phyloP scores from a whole-genome alignment of 2,329 filamentous ascomycete species.

The Coleophoma crateriformis region DNA sequence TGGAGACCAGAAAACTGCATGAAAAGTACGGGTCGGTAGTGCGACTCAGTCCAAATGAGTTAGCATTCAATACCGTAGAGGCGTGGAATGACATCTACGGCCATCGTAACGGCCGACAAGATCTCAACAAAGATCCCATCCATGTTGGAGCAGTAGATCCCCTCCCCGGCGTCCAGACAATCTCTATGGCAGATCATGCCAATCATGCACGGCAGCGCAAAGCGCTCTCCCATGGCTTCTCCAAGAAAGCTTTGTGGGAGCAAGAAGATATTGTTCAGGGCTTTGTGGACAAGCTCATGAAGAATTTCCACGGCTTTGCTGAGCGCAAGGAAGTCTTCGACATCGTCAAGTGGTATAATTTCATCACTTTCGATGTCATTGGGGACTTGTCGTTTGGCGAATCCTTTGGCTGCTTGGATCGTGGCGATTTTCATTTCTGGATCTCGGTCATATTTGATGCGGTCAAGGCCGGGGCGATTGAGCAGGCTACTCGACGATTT shows the following conservation, averaged over 20 bases:
- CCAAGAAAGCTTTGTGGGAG: conserved; percentile 11
- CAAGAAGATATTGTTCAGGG: conserved; percentile 15
- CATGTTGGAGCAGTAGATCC: background rate
- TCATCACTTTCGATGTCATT: conserved; percentile 2
- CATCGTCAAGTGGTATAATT: background rate
- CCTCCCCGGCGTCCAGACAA: background rate
- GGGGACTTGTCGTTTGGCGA: conserved; percentile 3
- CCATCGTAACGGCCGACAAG: conserved; percentile 6
- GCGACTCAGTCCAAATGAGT: conserved; percentile 22
- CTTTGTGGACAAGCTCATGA: conserved; percentile 16
- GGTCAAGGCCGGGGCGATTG: background rate
- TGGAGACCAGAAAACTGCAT: background rate
- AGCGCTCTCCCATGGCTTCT: conserved; percentile 15
- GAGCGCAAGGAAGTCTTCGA: background rate
- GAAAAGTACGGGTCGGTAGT: conserved; percentile 8
- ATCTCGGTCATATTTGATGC: background rate
- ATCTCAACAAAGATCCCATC: conserved; percentile 10
- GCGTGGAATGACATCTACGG: conserved; percentile 24
- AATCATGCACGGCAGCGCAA: conserved; percentile 16
- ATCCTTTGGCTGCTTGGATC: background rate
- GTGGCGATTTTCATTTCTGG: background rate
- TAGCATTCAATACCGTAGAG: conserved; percentile 18
- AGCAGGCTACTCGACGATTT: conserved; percentile 1
- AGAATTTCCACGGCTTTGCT: conserved; percentile 7
- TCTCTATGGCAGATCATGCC: background rate